Percentiles rank a stretch among this genome's conserved stretches.
Conservation (phyloP, 75 land plant species). For the Chamaecyparis obtusa region DNA sequence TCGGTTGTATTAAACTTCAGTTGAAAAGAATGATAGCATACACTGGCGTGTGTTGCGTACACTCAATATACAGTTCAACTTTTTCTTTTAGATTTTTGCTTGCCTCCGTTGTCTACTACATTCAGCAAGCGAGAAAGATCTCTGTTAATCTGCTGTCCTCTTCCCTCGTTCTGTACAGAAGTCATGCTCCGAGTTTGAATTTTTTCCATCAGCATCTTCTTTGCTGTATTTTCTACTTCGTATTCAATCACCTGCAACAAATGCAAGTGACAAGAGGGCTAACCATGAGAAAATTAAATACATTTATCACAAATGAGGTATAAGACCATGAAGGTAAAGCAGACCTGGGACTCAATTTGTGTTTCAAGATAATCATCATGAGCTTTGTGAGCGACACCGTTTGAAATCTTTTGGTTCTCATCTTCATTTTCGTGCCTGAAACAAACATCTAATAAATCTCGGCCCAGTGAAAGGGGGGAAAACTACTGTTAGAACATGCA, state of each 20-base stretch:
- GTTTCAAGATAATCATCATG: slow-evolving; percentile 75
- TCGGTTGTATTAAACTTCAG: neutral
- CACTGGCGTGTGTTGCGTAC: neutral
- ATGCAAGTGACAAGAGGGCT: neutral
- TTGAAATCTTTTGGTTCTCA: slow-evolving; percentile 21
- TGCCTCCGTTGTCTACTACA: neutral
- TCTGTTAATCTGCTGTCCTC: neutral
- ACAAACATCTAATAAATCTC: neutral
- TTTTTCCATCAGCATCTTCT: slow-evolving; percentile 85
- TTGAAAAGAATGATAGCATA: neutral
- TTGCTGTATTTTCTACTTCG: slow-evolving; percentile 91
- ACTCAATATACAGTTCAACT: neutral
- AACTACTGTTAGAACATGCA: neutral
- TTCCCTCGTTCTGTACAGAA: slow-evolving; percentile 8
- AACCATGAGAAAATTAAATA: neutral
- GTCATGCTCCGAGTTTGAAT: slow-evolving; percentile 46
- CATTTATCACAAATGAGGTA: neutral
- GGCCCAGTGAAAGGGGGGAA: neutral
- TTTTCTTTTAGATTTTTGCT: slow-evolving; percentile 5
- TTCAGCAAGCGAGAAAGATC: neutral
- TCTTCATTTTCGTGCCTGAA: slow-evolving; percentile 44
- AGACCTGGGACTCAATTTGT: slow-evolving; percentile 88
- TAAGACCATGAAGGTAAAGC: neutral
- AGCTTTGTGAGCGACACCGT: slow-evolving; percentile 15
- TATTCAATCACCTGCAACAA: slow-evolving; percentile 73